These are phyloP conservation scores for Eremochloa ophiuroides DNA, from an alignment of 176 grass and related monocot species.

Conservation along the genomic window DNA sequence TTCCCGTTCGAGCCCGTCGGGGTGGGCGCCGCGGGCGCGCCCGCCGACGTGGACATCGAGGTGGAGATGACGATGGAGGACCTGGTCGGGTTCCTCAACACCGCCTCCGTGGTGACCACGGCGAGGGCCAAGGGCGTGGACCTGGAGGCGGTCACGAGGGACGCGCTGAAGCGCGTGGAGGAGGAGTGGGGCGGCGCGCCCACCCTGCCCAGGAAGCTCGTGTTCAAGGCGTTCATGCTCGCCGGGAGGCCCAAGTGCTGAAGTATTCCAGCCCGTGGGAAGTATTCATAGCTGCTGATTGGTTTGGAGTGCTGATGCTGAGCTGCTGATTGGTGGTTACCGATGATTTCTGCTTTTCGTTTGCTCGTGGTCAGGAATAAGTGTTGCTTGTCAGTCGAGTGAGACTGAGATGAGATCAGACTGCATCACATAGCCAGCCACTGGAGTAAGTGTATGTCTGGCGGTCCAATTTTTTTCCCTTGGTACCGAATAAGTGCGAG, in stretches of 20 bases:
- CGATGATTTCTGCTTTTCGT: not conserved
- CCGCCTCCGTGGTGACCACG: slow-evolving; percentile 39
- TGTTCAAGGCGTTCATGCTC: slow-evolving; percentile 66
- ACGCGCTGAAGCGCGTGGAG: slow-evolving; percentile 48
- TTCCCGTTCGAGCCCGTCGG: slow-evolving; percentile 76
- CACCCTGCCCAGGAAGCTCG: slow-evolving; percentile 32
- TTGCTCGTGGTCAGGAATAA: not conserved
- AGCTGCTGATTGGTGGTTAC: not conserved
- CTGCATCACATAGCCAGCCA: not conserved
- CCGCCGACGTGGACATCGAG: slow-evolving; percentile 51
- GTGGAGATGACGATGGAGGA: slow-evolving; percentile 52
- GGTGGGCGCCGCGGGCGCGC: slow-evolving; percentile 56
- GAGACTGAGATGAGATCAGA: not conserved
- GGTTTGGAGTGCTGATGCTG: no score
- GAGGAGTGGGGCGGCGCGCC: slow-evolving; percentile 44
- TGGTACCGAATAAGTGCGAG: not conserved
- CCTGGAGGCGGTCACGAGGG: slow-evolving; percentile 31
- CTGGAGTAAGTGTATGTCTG: not conserved
- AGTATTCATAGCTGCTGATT: not conserved
- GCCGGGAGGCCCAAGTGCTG: slow-evolving; percentile 53
- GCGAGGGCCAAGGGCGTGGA: slow-evolving; percentile 62
- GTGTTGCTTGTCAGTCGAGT: not conserved
- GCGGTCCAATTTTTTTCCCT: not conserved
- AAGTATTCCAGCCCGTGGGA: no score
- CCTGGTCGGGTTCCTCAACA: slow-evolving; percentile 38